Conservation (phyloP, 2,329 filamentous ascomycete species). For the Pestalotiopsis sp. region DNA sequence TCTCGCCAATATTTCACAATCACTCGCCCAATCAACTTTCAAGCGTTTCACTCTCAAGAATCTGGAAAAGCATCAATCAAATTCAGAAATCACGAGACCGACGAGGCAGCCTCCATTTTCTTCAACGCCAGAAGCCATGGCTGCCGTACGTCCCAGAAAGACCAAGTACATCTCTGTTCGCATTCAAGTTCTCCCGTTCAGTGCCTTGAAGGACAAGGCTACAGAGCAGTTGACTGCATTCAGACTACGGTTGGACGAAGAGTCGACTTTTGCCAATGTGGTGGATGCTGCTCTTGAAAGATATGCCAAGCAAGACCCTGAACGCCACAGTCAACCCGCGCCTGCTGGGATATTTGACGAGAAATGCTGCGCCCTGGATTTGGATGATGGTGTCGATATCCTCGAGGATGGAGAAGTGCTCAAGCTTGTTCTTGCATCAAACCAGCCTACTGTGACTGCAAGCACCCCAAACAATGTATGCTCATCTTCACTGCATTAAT, state of each 20-base stretch:
- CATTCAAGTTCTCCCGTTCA: not conserved
- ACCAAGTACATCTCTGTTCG: not conserved
- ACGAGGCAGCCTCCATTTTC: not conserved
- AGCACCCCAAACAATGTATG: not conserved
- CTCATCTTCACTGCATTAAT: not conserved
- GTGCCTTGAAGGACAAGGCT: not conserved
- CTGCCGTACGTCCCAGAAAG: not conserved
- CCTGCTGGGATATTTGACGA: not conserved
- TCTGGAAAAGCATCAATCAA: not conserved
- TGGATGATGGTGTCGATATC: slow-evolving; percentile 4
- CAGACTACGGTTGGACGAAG: not conserved
- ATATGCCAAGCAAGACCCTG: not conserved
- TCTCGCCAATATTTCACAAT: no score
- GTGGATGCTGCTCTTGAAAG: slow-evolving; percentile 1
- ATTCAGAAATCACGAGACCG: not conserved
- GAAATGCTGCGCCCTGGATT: not conserved
- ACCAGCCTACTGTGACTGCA: no score
- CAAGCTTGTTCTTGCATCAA: slow-evolving; percentile 4
- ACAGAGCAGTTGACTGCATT: not conserved
- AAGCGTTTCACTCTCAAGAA: not conserved
- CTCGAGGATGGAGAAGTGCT: not conserved
- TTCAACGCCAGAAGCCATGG: not conserved
- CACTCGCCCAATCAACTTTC: no score
- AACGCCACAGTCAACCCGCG: not conserved
- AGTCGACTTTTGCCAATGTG: not conserved